Evolutionary conservation across 139 green algal genomes (phyloP), one percentile per base, ranked within the genome.

Genomic region (Monoraphidium neglectum): DNA sequence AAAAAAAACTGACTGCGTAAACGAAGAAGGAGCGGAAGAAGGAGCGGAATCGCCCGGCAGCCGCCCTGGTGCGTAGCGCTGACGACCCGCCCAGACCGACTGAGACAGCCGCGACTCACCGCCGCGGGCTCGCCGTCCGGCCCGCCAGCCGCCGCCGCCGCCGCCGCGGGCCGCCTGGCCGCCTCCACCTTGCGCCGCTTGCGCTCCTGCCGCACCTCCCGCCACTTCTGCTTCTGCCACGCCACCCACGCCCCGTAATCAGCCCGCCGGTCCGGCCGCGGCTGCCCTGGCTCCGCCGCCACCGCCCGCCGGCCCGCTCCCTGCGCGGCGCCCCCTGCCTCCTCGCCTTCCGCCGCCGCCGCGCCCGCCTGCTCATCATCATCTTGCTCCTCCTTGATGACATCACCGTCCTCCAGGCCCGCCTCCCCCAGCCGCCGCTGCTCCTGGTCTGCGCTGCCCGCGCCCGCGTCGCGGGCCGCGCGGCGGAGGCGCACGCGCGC

Each of bases 221-320:
- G 81, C 94, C 94, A 98, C 64, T 81, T 78, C 53, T 62, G n/a
- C 87, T 98, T 98, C 76, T 93, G 88, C 49, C 80, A 74, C n/a
- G 73, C 57, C 70, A 98, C 80, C 94, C 94, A 98, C 23, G 71
- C 88, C 4, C 23, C 30, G 72, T 89, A 95, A 77, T 95, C 88
- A 18, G 82, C 72, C n/a, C 78, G 51, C 35, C 82, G 36, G 13
- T 82, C 74, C 8, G 74, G 74, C 59, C 28, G 43, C 54, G 68
- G 46, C 81, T 70, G 63, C n/a, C n/a, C n/a, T n/a, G n/a, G n/a
- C n/a, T n/a, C n/a, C n/a, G n/a, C n/a, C n/a, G n/a, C n/a, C n/a
- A n/a, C n/a, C n/a, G n/a, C n/a, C n/a, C n/a, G n/a, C n/a, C n/a
- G n/a, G n/a, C n/a, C n/a, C n/a, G n/a, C n/a, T n/a, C n/a, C n/a